Percentiles rank a stretch among this genome's conserved stretches.
Conservation (phyloP, 768 basidiomycete genomes). For the Tephrocybe rancida region DNA sequence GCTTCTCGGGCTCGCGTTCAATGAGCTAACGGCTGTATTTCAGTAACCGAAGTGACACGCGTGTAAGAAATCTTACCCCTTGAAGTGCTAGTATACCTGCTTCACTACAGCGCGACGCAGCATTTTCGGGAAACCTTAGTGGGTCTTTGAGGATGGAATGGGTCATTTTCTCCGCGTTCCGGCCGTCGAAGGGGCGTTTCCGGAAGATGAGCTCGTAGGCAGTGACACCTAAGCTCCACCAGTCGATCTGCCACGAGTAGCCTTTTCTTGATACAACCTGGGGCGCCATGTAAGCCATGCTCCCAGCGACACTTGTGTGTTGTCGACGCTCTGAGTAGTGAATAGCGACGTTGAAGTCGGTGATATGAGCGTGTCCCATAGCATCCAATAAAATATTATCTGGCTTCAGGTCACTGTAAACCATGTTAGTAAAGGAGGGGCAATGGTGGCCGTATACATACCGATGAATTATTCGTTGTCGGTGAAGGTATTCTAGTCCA, state of each 20-base stretch:
- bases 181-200: conserved; percentile 87
- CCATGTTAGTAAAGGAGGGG: conserved; percentile 11
- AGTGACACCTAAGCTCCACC: conserved; percentile 94
- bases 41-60: conserved; percentile 16
- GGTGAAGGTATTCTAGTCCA: conserved; percentile 88
- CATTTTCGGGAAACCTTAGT: conserved; percentile 76
- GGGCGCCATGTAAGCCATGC: conserved; percentile 99
- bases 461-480: conserved; percentile 94
- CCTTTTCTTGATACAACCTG: conserved; percentile 92
- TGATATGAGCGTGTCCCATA: conserved; percentile 93
- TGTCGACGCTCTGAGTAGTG: conserved; percentile 90
- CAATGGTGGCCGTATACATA: conserved; percentile 35
- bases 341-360: conserved; percentile 99
- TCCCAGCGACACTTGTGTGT: conserved; percentile 94
- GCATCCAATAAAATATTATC: conserved; percentile 96
- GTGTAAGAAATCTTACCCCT: conserved; percentile 49
- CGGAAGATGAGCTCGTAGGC: conserved; percentile 89
- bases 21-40: conserved; percentile 63
- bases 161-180: conserved; percentile 86
- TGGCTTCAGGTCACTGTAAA: conserved; percentile 86
- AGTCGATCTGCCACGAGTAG: conserved; percentile 92
- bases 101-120: conserved; percentile 57
- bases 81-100: conserved; percentile 68
- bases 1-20: conserved; percentile 75
- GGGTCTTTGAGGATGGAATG: conserved; percentile 83